These are phyloP conservation scores for Chaetomiaceae sp. DNA, from an alignment of 2,329 filamentous ascomycete species.

Conservation along the genomic window DNA sequence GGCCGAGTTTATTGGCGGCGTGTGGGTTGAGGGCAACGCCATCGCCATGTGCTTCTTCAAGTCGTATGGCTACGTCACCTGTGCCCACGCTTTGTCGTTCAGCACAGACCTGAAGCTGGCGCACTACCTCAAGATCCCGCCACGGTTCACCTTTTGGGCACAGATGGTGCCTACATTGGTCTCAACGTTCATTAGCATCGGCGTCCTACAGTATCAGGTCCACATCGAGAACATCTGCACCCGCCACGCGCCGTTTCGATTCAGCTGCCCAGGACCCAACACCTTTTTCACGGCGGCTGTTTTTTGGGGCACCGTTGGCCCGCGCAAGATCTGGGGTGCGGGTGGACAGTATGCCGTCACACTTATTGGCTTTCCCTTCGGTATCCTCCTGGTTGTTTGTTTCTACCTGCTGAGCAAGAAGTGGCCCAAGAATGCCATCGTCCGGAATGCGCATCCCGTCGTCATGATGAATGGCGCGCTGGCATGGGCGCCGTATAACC, in stretches of 20 bases:
- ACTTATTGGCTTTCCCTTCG: slow-evolving; percentile 48
- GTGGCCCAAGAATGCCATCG: slow-evolving; percentile 32
- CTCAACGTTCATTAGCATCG: slow-evolving; percentile 35
- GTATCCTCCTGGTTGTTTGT: slow-evolving; percentile 37
- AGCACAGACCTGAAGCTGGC: slow-evolving; percentile 29
- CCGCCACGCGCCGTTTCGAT: slow-evolving; percentile 44
- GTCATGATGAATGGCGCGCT: slow-evolving; percentile 36
- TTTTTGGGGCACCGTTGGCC: slow-evolving; percentile 59
- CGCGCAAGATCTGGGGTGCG: slow-evolving; percentile 45
- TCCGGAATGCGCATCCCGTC: slow-evolving; percentile 40
- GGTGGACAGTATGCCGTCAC: slow-evolving; percentile 46
- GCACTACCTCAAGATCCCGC: slow-evolving; percentile 33
- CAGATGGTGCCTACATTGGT: slow-evolving; percentile 37
- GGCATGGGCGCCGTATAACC: slow-evolving; percentile 38
- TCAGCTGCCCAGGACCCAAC: slow-evolving; percentile 53
- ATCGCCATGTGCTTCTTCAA: slow-evolving; percentile 28
- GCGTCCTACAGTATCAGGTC: slow-evolving; percentile 34
- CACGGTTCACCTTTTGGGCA: slow-evolving; percentile 35
- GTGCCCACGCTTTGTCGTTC: slow-evolving; percentile 25
- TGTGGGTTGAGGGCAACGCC: slow-evolving; percentile 25
- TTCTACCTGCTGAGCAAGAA: slow-evolving; percentile 33
- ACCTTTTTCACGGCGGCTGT: slow-evolving; percentile 59
- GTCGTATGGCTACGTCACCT: slow-evolving; percentile 26
- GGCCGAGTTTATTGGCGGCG: slow-evolving; percentile 27
- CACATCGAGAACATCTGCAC: slow-evolving; percentile 53